A percentile compares a stretch with the other conserved stretches of the same genome.
Conservation (phyloP, 768 basidiomycete genomes). For the Phanerochaete sordida region DNA sequence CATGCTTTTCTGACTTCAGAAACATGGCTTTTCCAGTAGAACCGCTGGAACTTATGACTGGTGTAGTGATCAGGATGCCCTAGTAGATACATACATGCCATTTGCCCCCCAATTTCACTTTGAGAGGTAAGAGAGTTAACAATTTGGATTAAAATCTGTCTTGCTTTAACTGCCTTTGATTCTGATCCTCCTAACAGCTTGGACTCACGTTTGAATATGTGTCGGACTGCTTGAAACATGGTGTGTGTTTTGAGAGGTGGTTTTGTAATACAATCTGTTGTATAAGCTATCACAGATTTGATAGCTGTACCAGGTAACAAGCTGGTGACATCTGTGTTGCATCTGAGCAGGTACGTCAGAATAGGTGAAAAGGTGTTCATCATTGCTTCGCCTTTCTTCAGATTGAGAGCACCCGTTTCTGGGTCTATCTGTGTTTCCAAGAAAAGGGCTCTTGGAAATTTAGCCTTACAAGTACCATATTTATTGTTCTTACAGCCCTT, state of each 20-base stretch:
- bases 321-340: conserved; percentile 38
- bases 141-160: not conserved
- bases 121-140: conserved; percentile 6
- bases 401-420: conserved; percentile 24
- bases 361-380: conserved; percentile 33
- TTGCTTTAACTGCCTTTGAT: conserved; percentile 7
- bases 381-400: conserved; percentile 30
- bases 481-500: conserved; percentile 28
- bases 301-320: conserved; percentile 37
- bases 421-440: conserved; percentile 26
- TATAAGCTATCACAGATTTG: conserved; percentile 36
- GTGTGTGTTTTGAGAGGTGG: conserved; percentile 34
- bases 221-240: conserved; percentile 30
- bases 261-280: conserved; percentile 44
- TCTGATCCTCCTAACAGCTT: conserved; percentile 16
- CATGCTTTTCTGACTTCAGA: not conserved
- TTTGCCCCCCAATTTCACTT: conserved; percentile 1
- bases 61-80: conserved; percentile 13
- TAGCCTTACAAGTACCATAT: conserved; percentile 27
- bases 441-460: conserved; percentile 33
- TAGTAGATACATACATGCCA: conserved; percentile 1
- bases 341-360: conserved; percentile 31
- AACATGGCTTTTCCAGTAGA: conserved; percentile 8
- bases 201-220: conserved; percentile 21
- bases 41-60: conserved; percentile 1